phyloP scores from a whole-genome alignment of 208 protist genomes.

The Jaenimonas drosophilae region DNA sequence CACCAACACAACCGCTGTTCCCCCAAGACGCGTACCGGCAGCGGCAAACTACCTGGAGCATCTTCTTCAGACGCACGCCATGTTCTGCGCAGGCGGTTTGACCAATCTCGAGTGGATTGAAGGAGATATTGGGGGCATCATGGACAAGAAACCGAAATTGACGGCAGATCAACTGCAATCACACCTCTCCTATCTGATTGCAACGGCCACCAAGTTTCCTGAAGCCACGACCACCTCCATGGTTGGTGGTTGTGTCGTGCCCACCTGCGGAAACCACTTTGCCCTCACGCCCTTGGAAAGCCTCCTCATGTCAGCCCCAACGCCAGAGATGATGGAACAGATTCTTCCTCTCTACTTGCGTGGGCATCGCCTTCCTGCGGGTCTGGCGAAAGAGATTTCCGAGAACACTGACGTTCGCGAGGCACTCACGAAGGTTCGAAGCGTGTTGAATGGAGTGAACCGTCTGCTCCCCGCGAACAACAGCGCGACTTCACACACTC shows the following conservation, averaged over 20 bases:
- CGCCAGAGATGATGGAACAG: constrained; percentile 41
- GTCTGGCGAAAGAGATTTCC: constrained; percentile 32
- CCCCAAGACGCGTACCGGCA: constrained; percentile 8
- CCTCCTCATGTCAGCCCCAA: constrained; percentile 42
- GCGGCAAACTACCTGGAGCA: constrained; percentile 51
- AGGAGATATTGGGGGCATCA: constrained; percentile 10
- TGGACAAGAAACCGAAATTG: constrained; percentile 45
- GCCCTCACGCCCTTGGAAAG: constrained; percentile 39
- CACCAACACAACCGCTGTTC: constrained; percentile 9
- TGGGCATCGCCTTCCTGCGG: constrained; percentile 32
- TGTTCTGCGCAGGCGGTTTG: constrained; percentile 42
- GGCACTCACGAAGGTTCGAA: constrained; percentile 36
- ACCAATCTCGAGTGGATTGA: constrained; percentile 30
- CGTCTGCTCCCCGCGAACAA: background rate
- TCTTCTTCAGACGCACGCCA: constrained; percentile 49
- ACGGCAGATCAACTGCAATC: constrained; percentile 26
- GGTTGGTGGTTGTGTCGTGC: constrained; percentile 1
- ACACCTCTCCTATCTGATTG: constrained; percentile 36
- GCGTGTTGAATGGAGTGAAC: constrained; percentile 2
- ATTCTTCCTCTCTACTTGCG: constrained; percentile 45
- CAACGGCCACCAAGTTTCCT: no score
- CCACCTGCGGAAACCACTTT: constrained; percentile 25
- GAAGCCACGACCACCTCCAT: background rate
- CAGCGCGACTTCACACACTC: background rate
- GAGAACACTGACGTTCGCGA: constrained; percentile 40